Base-by-base conservation (phyloP, 208 protist species). In the Acanthamoeba triangularis region DNA sequence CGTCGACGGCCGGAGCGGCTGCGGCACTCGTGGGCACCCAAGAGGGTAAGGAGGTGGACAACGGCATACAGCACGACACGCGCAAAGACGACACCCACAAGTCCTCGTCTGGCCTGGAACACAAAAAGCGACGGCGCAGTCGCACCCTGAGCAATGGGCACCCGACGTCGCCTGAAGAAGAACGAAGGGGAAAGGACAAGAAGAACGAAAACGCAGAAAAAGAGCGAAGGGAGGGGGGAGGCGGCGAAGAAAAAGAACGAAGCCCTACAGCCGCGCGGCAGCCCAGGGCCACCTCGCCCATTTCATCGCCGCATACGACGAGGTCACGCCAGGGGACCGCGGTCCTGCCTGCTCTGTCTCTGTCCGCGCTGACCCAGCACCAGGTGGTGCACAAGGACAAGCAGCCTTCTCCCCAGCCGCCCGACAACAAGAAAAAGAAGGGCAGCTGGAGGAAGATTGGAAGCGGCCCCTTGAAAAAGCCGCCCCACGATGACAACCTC, bases 61-160 rank as follows among this genome's bases (percentile, higher is more conserved):
- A 65, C 20, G 59, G 59, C n/a, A 78, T 78, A 35, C n/a, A 78
- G 69, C 69, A 78, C 37, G 69, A 78, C 69, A 78, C 69, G 23
- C 69, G 30, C 30, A 35, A 78, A 18, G 69, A 78, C 69, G 69
- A 78, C 69, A 78, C 69, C n/a, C n/a, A n/a, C 23, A 78, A 78
- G 20, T 3, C 13, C 13, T 41, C 37, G 37, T 41, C 37, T 3
- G 37, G 37, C 37, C 37, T 41, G 37, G 37, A 4, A 3, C 14
- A 72, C 23, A 35, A 72, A 10, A 72, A 72, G 59, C 59, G 59
- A n/a, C 59, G 59, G 11, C 59, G 59, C 59, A 65, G 59, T n/a
- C 25, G 59, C 59, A 54, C 49, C 14, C 13, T 54, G 13, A 54
- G 49, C 49, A 54, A 54, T 18, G 49, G 49, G 49, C 49, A 54